These are phyloP conservation scores for Auricularia sp. DNA, from an alignment of 768 basidiomycete species.

Conservation along the genomic window DNA sequence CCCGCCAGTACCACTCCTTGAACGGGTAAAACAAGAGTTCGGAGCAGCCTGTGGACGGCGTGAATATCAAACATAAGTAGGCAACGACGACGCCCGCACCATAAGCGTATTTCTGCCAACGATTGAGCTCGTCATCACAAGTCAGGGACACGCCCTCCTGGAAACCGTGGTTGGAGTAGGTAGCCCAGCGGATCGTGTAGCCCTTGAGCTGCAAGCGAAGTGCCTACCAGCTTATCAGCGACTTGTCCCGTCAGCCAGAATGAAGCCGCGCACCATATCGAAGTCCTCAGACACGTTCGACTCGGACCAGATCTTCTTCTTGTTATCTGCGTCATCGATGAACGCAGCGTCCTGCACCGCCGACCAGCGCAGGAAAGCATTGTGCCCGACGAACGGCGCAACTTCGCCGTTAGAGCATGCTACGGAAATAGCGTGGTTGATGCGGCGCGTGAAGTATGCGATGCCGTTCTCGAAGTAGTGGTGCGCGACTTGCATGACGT, in stretches of 20 bases:
- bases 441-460: constrained; percentile 51
- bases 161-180: constrained; percentile 76
- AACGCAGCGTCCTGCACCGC: constrained; percentile 48
- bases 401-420: constrained; percentile 69
- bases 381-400: constrained; percentile 79
- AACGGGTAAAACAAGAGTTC: constrained; percentile 76
- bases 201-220: constrained; percentile 49
- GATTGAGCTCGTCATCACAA: constrained; percentile 80
- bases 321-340: constrained; percentile 41
- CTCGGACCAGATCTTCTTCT: constrained; percentile 56
- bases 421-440: constrained; percentile 42
- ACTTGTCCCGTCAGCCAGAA: neutral
- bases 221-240: constrained; percentile 25
- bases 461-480: constrained; percentile 72
- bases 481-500: constrained; percentile 68
- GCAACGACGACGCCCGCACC: constrained; percentile 15
- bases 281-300: constrained; percentile 60
- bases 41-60: constrained; percentile 5
- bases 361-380: constrained; percentile 57
- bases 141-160: constrained; percentile 89
- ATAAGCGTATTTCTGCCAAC: constrained; percentile 87
- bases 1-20: constrained; percentile 62
- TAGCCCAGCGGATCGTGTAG: constrained; percentile 77
- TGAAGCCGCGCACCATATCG: constrained; percentile 22
- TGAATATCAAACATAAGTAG: neutral